Conservation (phyloP, 1,139 yeast genomes). For the Trichomonascaceae sp. region DNA sequence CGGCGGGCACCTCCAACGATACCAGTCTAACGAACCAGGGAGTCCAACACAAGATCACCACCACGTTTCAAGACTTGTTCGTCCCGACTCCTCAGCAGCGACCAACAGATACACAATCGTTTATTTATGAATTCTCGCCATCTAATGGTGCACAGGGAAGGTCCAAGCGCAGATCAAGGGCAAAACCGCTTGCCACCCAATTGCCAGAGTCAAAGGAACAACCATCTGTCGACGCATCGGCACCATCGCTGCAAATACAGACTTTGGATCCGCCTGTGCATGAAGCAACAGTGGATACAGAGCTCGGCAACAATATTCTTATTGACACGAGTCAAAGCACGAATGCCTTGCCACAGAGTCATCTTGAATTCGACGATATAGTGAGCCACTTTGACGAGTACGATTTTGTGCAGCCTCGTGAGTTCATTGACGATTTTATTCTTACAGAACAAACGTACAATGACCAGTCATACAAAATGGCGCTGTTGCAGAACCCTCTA, state of each 20-base stretch:
- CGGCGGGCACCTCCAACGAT: neutral
- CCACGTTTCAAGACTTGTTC: constrained; percentile 11
- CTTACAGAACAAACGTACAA: constrained; percentile 5
- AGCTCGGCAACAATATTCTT: no score
- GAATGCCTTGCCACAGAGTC: neutral
- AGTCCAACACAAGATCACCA: constrained; percentile 7
- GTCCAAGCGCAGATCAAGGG: no score
- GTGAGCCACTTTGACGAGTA: constrained; percentile 3
- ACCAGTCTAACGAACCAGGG: constrained; percentile 6
- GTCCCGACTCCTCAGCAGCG: constrained; percentile 14
- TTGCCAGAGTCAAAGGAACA: constrained; percentile 4
- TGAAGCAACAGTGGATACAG: no score
- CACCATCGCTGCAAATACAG: no score
- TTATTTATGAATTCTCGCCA: constrained; percentile 11
- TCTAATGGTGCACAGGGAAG: no score
- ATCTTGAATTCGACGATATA: neutral
- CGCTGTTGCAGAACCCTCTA: constrained; percentile 11
- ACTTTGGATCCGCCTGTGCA: no score
- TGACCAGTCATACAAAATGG: constrained; percentile 6
- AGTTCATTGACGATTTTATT: constrained; percentile 9
- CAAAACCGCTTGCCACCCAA: constrained; percentile 5
- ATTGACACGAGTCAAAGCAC: neutral
- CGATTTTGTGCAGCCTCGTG: constrained; percentile 6
- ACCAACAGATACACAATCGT: constrained; percentile 9
- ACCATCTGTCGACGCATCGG: neutral